These are phyloP conservation scores for Avena insularis DNA, from an alignment of 176 grass and related monocot species.

Conservation along the genomic window DNA sequence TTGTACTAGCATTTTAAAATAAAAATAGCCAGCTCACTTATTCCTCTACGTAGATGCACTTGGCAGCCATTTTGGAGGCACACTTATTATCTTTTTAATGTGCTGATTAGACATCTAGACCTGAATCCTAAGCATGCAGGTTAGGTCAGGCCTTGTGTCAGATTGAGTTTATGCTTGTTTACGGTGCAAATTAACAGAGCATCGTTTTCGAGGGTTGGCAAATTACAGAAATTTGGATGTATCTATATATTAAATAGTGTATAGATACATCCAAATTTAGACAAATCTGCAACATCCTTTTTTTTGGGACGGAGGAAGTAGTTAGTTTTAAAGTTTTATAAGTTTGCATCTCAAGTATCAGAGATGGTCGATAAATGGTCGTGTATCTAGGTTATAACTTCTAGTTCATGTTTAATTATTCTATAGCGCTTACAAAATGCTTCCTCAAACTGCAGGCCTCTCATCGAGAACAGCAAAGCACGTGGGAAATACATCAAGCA, in stretches of 20 bases:
- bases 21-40: neutral
- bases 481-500: slow-evolving; percentile 83
- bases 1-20: neutral
- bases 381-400: neutral
- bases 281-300: too few species aligned
- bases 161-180: neutral
- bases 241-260: too few species aligned
- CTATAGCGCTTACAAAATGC: slow-evolving; percentile 2
- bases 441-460: slow-evolving; percentile 53
- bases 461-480: slow-evolving; percentile 83
- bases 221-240: too few species aligned
- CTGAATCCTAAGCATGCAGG: neutral
- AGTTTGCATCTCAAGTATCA: too few species aligned
- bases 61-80: slow-evolving; percentile 1
- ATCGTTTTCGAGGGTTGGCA: neutral
- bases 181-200: neutral
- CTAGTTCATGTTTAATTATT: neutral
- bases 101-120: neutral
- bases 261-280: too few species aligned
- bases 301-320: too few species aligned
- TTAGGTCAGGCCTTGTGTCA: neutral
- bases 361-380: too few species aligned
- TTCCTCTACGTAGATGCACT: neutral
- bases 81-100: neutral
- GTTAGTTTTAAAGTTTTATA: too few species aligned